Evolutionary conservation across 257 asterid species (phyloP).

Genomic region (Solanum sejunctum): DNA sequence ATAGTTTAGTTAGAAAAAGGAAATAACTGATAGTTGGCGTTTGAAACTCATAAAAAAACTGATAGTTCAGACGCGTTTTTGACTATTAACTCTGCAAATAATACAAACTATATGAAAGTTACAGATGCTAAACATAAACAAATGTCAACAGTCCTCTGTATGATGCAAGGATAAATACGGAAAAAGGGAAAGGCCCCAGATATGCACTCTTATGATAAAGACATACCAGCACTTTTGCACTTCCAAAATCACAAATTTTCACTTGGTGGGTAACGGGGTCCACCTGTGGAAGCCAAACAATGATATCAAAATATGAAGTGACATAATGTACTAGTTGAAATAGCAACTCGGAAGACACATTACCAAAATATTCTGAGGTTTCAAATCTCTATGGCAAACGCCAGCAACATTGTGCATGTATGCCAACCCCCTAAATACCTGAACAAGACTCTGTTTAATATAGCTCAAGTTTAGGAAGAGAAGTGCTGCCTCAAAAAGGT

Average conservation of each 20-base stretch:
- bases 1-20: background rate
- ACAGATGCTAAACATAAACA: background rate
- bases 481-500: background rate
- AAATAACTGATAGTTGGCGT: background rate
- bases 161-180: background rate
- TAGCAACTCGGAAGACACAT: background rate
- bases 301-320: background rate
- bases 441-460: conserved; percentile 5
- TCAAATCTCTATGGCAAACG: conserved; percentile 90
- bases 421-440: conserved; percentile 92
- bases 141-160: background rate
- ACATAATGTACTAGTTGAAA: background rate
- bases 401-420: conserved; percentile 90
- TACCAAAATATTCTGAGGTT: conserved; percentile 94
- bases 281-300: conserved; percentile 39
- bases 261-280: conserved; percentile 75
- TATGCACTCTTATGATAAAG: background rate
- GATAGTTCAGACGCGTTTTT: background rate
- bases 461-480: background rate
- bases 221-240: conserved; percentile 92
- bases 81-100: background rate
- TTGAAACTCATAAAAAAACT: background rate
- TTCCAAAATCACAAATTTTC: conserved; percentile 94
- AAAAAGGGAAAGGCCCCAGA: background rate
- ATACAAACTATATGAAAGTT: background rate